Base-by-base conservation (phyloP, 768 basidiomycete genomes). In the Amanita pseudoporphyria region DNA sequence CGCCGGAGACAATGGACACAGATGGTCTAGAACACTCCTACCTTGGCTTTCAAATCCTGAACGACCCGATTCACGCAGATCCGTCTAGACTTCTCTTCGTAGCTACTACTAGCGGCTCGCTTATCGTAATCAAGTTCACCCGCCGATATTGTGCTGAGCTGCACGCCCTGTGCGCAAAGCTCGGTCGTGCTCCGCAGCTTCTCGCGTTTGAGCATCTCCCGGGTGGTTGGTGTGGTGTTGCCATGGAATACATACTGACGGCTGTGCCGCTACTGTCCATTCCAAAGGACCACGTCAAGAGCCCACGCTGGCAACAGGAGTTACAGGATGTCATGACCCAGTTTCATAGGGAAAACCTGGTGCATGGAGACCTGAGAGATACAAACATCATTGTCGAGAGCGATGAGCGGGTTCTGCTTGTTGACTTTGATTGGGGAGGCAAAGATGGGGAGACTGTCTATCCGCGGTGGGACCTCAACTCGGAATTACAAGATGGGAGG, bases 361-460 rank as follows among this genome's bases (percentile, higher is more conserved):
- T 62, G 26, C 61, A 62, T 43, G 58, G 60, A 2, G 57, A 62
- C 40, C 33, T 61, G n/a, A 45, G 55, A 4, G 57, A 57, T 39
- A 33, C 51, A 6, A 62, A 64, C 41, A 58, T 62, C 44, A 22
- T 63, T 39, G 35, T 42, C 42, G 21, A 51, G 13, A 47, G 13
- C 3, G 36, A 49, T n/a, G 26, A 16, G 7, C 19, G 22, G 45
- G 9, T 19, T 18, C 26, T 46, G 32, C 46, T 63, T 16, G 40
- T 61, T 28, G 56, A 62, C 42, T 64, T 61, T 38, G 61, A 63
- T 47, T 63, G 55, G 62, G 55, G 54, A 10, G 60, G 61, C 12
- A 51, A 48, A 37, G 50, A 18, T 24, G 56, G 51, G 3, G 47
- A 55, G 36, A 54, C 41, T 28, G 36, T 39, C 30, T 63, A 61